Evolutionary conservation across 352 stramenopile genomes (phyloP).

Genomic region (Pythium guiyangense): DNA sequence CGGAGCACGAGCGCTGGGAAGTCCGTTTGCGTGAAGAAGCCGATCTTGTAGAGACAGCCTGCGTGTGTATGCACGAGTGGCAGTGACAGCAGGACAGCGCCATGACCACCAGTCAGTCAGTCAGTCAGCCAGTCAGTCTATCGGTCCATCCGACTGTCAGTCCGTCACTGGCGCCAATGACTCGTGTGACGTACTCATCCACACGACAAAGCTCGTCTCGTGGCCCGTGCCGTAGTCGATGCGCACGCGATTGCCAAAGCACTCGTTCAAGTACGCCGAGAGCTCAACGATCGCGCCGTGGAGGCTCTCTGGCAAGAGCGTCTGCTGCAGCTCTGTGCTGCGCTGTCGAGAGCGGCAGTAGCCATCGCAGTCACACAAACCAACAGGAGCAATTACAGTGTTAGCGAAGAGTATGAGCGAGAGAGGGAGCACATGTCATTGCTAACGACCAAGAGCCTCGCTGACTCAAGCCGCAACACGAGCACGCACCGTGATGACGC

Average conservation of each 20-base stretch:
- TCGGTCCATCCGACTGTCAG: no score
- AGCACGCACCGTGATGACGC: conserved; percentile 55
- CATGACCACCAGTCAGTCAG: no score
- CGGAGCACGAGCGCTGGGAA: conserved; percentile 86
- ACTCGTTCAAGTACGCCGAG: no score
- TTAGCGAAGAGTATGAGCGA: conserved; percentile 1
- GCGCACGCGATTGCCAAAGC: no score
- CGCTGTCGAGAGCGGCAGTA: conserved; percentile 21
- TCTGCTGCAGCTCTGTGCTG: conserved; percentile 50
- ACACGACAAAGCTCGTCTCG: no score
- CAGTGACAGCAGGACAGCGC: conserved; percentile 1
- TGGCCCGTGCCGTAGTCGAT: no score
- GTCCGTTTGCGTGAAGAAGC: conserved; percentile 82
- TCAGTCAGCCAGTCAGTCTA: conserved; percentile 7
- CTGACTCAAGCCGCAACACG: neutral
- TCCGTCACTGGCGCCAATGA: no score
- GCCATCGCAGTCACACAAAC: neutral
- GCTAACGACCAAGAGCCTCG: neutral
- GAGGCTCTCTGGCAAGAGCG: conserved; percentile 47
- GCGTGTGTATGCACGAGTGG: neutral
- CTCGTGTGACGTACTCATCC: no score
- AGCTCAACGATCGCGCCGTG: conserved; percentile 89
- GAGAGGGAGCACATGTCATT: neutral
- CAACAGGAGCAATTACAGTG: neutral
- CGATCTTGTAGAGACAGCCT: conserved; percentile 88